Percentiles rank a stretch among this genome's conserved stretches.
Evolutionary conservation across 2,329 filamentous ascomycete genomes (phyloP).

Genomic region (Fusarium protoensiforme): DNA sequence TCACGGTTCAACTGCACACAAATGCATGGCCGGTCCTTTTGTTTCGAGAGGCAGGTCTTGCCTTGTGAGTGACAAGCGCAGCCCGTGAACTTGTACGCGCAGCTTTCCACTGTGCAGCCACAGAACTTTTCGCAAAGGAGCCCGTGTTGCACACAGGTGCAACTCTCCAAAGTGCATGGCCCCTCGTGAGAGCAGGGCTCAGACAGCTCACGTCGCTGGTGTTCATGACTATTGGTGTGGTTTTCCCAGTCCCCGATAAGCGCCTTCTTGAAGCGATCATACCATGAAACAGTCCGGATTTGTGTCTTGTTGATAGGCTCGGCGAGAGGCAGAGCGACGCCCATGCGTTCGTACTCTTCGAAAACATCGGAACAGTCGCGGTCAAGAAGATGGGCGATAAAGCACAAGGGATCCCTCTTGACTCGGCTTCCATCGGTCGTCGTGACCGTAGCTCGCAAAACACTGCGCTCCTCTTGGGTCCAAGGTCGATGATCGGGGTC

Average conservation of each 20-base stretch:
- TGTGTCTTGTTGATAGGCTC: slow-evolving; percentile 46
- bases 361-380: slow-evolving; percentile 65
- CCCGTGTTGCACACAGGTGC: slow-evolving; percentile 69
- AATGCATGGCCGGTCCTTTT: slow-evolving; percentile 72
- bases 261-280: slow-evolving; percentile 66
- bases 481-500: slow-evolving; percentile 49
- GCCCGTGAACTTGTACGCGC: slow-evolving; percentile 73
- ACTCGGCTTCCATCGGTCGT: slow-evolving; percentile 55
- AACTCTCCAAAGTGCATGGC: slow-evolving; percentile 69
- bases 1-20: slow-evolving; percentile 80
- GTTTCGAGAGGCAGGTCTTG: slow-evolving; percentile 65
- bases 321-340: slow-evolving; percentile 39
- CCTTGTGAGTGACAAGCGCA: slow-evolving; percentile 72
- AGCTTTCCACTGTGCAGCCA: slow-evolving; percentile 67
- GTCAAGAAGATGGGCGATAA: slow-evolving; percentile 61
- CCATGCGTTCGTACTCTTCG: slow-evolving; percentile 41
- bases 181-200: slow-evolving; percentile 78
- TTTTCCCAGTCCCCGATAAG: slow-evolving; percentile 66
- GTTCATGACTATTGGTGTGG: slow-evolving; percentile 64
- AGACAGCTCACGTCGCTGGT: slow-evolving; percentile 66
- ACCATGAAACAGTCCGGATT: slow-evolving; percentile 63
- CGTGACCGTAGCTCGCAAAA: slow-evolving; percentile 60
- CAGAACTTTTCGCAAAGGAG: slow-evolving; percentile 81
- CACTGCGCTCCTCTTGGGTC: slow-evolving; percentile 60
- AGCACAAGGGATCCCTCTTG: slow-evolving; percentile 58